Evolutionary conservation across 257 asterid species (phyloP), one percentile per base, ranked within the genome.

Genomic region (Marsdenia floribunda): DNA sequence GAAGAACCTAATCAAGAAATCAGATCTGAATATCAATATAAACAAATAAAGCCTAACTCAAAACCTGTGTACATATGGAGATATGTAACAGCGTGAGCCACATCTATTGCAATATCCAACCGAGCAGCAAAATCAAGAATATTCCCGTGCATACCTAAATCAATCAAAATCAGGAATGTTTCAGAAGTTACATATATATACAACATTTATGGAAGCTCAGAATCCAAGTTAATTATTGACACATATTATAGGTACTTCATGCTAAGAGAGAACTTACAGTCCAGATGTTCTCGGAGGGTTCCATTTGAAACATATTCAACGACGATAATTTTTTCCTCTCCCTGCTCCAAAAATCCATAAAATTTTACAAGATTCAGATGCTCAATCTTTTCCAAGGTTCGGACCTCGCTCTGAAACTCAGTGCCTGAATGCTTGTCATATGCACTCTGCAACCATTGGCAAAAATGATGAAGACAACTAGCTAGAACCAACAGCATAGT

Each of bases 31-130:
- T 37, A 19, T 11, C 24, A 24, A 74, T 47, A 52, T 10, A 47
- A 7, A 3, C n/a, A n/a, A 29, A 29, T 29, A 29, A 29, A 29
- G 6, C 10, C 37, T 26, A 60, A 76, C 38, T 14, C 37, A 5
- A 42, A 74, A 93, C 99, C 99, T 87, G 91, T 85, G 84, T 95
- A 95, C 85, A 79, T 89, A 77, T 95, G 99, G 73, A 95, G 90
- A 82, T 95, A 95, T 29, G 99, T 89, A 64, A 95, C 79, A n/a
- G 99, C 98, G 70, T 95, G 99, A 29, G 96, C 98, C 71, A 95
- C 99, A 72, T 92, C 99, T 63, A 86, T 92, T 53, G 96, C 98
- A 50, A 90, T 85, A 58, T 92, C 97, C 22, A 95, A 85, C 78
- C 99, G 86, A 40, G 89, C 73, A 50, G 90, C 84, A 65, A 95